A percentile compares a stretch with the other conserved stretches of the same genome.
phyloP scores from a whole-genome alignment of 306 rosid genomes.

The Cicer arietinum region DNA sequence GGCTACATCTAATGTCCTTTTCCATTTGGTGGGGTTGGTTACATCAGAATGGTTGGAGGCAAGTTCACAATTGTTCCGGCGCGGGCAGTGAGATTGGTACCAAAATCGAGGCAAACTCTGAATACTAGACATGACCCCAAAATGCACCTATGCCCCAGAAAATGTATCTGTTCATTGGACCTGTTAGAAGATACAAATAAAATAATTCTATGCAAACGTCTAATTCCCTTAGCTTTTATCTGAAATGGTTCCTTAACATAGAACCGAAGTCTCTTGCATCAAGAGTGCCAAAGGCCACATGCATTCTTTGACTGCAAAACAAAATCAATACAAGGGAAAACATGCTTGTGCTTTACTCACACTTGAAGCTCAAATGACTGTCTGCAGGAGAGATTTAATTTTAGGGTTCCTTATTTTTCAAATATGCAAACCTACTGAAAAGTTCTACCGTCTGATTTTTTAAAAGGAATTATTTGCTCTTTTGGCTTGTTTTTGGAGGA shows the following conservation, averaged over 20 bases:
- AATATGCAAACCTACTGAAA: neutral
- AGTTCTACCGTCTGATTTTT: neutral
- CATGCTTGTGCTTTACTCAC: neutral
- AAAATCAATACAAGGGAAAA: neutral
- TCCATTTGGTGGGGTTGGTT: neutral
- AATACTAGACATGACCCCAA: too few relatives aligned
- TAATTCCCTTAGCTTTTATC: too few relatives aligned
- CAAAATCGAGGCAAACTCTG: too few relatives aligned
- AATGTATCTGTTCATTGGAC: neutral
- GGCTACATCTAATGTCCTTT: neutral
- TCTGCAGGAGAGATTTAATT: neutral
- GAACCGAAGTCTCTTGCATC: too few relatives aligned
- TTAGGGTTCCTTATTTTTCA: neutral
- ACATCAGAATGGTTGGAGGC: neutral
- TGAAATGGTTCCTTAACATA: too few relatives aligned
- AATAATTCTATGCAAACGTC: neutral
- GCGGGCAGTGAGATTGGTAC: too few relatives aligned
- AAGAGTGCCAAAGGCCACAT: too few relatives aligned
- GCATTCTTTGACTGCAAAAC: neutral
- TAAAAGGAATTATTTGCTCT: neutral
- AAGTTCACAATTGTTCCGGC: neutral
- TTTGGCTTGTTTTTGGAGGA: neutral
- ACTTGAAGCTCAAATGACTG: slow-evolving; percentile 4
- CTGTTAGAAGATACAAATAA: neutral
- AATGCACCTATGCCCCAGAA: neutral